Base-by-base conservation (phyloP, 257 asterid genomes). In the Solanum okadae region DNA sequence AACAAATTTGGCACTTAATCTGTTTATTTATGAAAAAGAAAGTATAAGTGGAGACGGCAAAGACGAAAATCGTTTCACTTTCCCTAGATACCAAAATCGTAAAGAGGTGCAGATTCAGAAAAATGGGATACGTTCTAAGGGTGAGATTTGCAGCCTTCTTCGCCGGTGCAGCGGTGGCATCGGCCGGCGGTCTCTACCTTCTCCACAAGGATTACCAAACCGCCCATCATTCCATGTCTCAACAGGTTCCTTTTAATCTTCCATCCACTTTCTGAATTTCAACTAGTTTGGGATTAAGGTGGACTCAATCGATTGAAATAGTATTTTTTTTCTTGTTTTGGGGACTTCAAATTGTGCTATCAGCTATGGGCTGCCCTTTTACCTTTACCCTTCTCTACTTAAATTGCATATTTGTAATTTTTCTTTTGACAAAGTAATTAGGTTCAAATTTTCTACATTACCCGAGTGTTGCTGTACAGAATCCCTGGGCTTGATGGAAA, bases 121-220 rank as follows among this genome's bases (percentile, higher is more conserved):
- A 86, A 84, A 96, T 97, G 99, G 98, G 98, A 67, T 95, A 94
- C 88, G 92, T 94, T 83, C 88, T 94, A 88, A 94, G 98, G 78
- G 98, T 97, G 90, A 92, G 98, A 92, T 88, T 95, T 52, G 98
- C 98, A 59, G 94, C 98, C 27, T 97, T 95, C 93, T 95, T 95
- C 93, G 86, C 95, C 73, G 98, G 98, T 77, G 98, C 95, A n/a
- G 98, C 98, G 5, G 91, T 93, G 67, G 98, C 99, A 42, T 95
- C 98, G 52, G 95, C 93, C 44, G 93, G 90, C 23, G 99, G 98
- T 31, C 89, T 96, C 42, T 96, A 93, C 90, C 90, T 84, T 79
- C 97, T 97, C 76, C 95, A 92, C 81, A 94, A 93, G 89, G 99
- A 97, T 93, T 97, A 93, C 89, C 91, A 89, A 88, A 75, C 90